Evolutionary conservation across 768 basidiomycete species (phyloP), one percentile per base, ranked within the genome.

Genomic region (Agrocybe pediades): DNA sequence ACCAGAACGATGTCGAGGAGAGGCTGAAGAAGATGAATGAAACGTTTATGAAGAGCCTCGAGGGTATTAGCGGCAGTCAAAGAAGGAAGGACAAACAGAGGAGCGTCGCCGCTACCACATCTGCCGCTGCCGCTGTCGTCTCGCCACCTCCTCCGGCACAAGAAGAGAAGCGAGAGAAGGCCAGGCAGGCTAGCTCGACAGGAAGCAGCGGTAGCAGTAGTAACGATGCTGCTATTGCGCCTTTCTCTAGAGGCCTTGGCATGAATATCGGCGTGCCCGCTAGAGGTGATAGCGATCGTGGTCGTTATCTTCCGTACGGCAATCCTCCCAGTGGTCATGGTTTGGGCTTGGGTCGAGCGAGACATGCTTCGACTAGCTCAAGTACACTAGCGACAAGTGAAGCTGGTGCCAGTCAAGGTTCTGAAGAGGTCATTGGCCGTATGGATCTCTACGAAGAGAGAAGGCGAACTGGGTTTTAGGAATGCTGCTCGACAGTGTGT

Each of bases 21-120:
- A 72, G 80, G 56, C 64, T 91, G 49, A 71, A 70, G 43, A 74
- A 75, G 68, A 87, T 90, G 88, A 82, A 88, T 53, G 85, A 85
- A 58, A 72, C 75, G 39, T 91, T 91, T 66, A 57, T 83, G 61
- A 79, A 77, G 51, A 87, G 84, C 44, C 68, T 91, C 26, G 82
- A 84, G 52, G 85, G 84, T 16, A 70, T 90, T 1, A 79, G 78
- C 2, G 68, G 64, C 19, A 58, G 55, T 40, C 50, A 55, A 44
- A 53, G 59, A 36, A 57, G 58, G 60, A 64, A 61, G 47, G 61
- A 57, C 17, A 45, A 55, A 36, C 61, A 62, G 44, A 51, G 54
- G 51, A 36, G 19, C 17, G 27, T 8, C 16, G 39, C 19, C 17
- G 26, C 19, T 23, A 6, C 23, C 6, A 20, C 1, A 16, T 27